Percentiles rank a stretch among this genome's conserved stretches.
phyloP scores from a whole-genome alignment of 179 eudicot species.

The Carnegiea gigantea region DNA sequence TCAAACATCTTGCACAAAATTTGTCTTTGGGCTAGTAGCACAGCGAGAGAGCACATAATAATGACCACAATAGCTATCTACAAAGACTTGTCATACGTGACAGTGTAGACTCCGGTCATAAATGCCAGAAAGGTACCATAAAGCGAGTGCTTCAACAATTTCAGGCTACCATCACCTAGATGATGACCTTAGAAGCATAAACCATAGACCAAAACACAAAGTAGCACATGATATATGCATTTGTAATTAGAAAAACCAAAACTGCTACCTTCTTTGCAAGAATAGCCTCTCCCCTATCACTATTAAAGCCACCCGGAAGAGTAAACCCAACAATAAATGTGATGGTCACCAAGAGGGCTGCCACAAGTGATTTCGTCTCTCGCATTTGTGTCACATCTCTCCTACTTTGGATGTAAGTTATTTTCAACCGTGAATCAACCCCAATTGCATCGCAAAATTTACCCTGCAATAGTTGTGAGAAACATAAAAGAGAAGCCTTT shows the following conservation, averaged over 20 bases:
- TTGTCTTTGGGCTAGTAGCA: not conserved
- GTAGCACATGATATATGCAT: constrained; percentile 1
- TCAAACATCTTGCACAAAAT: too few species aligned
- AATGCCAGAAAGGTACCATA: not conserved
- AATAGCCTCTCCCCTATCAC: not conserved
- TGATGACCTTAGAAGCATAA: not conserved
- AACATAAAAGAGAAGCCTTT: too few species aligned
- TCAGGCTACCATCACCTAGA: not conserved
- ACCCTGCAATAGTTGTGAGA: not conserved
- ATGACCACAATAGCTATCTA: not conserved
- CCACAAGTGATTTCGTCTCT: not conserved
- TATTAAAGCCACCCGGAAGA: not conserved
- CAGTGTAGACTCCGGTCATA: constrained; percentile 2
- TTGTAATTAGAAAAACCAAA: not conserved
- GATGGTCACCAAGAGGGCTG: constrained; percentile 13
- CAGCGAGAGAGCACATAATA: not conserved
- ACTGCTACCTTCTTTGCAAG: not conserved
- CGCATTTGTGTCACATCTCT: not conserved
- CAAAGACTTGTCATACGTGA: not conserved
- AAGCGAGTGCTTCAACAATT: not conserved
- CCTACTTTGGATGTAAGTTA: not conserved
- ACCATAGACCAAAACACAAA: constrained; percentile 5
- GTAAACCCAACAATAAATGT: too few species aligned
- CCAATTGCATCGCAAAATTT: not conserved
- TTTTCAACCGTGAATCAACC: not conserved